These are phyloP conservation scores for Boletus coccyginus DNA, from an alignment of 768 basidiomycete species.

Conservation along the genomic window DNA sequence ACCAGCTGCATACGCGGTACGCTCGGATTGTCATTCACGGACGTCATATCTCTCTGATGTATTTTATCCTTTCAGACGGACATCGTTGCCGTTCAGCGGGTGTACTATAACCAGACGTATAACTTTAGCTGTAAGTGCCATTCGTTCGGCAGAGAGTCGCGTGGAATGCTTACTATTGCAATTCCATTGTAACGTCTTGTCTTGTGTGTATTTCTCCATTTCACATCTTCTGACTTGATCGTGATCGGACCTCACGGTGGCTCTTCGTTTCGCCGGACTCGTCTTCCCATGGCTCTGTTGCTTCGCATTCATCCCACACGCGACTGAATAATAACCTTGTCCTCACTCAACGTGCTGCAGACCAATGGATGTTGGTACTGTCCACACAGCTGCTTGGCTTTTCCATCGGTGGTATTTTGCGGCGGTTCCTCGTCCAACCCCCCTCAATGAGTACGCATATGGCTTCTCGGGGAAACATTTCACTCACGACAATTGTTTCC, in stretches of 20 bases:
- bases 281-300: background rate
- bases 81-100: slow-evolving; percentile 69
- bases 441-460: slow-evolving; percentile 55
- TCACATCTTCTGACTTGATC: background rate
- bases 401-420: slow-evolving; percentile 55
- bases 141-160: background rate
- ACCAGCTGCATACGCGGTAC: slow-evolving; percentile 46
- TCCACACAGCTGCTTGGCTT: slow-evolving; percentile 72
- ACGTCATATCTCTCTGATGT: background rate
- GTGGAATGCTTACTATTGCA: background rate
- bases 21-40: background rate
- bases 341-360: slow-evolving; percentile 22
- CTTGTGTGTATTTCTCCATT: no score
- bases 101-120: slow-evolving; percentile 60
- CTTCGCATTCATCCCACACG: background rate
- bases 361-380: slow-evolving; percentile 63
- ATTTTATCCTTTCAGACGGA: slow-evolving; percentile 43
- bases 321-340: no score
- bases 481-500: slow-evolving; percentile 32
- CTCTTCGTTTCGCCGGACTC: background rate
- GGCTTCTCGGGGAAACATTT: background rate
- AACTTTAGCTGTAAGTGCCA: slow-evolving; percentile 44
- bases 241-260: background rate
- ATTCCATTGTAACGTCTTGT: background rate
- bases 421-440: slow-evolving; percentile 63